Base-by-base conservation (phyloP, 495 filamentous ascomycete genomes). In the Pyrenula massariospora region DNA sequence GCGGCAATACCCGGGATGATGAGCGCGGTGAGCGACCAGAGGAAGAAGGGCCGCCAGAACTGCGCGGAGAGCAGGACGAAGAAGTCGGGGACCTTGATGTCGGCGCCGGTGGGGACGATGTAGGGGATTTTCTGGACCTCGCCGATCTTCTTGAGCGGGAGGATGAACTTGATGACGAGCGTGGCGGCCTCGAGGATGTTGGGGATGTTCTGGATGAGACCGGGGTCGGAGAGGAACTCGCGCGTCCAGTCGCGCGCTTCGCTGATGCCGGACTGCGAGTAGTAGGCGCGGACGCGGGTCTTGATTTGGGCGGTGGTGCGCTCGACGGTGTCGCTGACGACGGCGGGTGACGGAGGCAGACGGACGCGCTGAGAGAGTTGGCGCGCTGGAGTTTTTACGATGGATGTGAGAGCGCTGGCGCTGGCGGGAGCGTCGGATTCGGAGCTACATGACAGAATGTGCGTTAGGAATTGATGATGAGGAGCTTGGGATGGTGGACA, bases 241-340 rank as follows among this genome's bases (percentile, higher is more conserved):
- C 84, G 77, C 1, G 86, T 71, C 11, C 71, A 70, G 58, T 88
- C 74, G 10, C 67, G 66, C 48, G 57, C 59, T 56, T 74, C 66
- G 1, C 72, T 63, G 20, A 84, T 64, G 25, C 74, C 72, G 1
- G 74, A 76, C 31, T 63, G 57, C 22, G 66, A 63, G 72, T 74
- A 79, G 19, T 65, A 60, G 11, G 72, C 67, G 54, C 65, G 65
- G 49, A 83, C 57, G 54, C 68, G 70, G 52, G 70, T 72, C 65
- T 84, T 81, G 51, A 92, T 69, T 24, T 75, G 80, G 21, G 81
- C 68, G 1, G 89, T 87, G 59, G 82, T 77, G 58, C 79, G 80
- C 66, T 96, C 91, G 60, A 95, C 89, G 36, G 77, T 83, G 59
- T 89, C 79, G n/a, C 85, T 88, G 52, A 97, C 84, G 52, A 88